Base-by-base conservation (phyloP, 1,284 basidiomycete genomes). In the Naganishia albida region DNA sequence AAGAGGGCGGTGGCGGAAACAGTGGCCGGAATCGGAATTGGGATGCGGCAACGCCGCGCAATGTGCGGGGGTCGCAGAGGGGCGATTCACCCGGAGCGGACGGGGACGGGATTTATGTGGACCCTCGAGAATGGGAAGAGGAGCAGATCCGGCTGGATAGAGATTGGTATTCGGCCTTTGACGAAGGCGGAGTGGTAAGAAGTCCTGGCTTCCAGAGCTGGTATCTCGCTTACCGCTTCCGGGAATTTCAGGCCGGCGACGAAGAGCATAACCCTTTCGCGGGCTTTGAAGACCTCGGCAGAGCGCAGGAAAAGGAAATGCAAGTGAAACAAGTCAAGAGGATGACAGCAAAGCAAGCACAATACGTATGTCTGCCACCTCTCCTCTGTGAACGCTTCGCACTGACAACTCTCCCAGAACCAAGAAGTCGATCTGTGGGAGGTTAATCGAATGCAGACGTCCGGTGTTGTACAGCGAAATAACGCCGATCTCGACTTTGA, bases 371-470 rank as follows among this genome's bases (percentile, higher is more conserved):
- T 83, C 13, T 10, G 3, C 7, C 10, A 39, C 23, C n/a, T 28
- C 20, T 49, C 46, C 46, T 20, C 46, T 7, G 7, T 7, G 2
- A 8, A n/a, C 13, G 23, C n/a, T 34, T 1, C 40, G n/a, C 25
- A 40, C 16, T 34, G 28, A 23, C 12, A 40, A 51, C 10, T 42
- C 43, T 30, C 52, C 2, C 73, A 93, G 90, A 97, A 97, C 72
- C 91, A 91, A 25, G 96, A 99, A 76, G 95, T 94, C 71, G 95
- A 99, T 71, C 82, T 95, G 1, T 99, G 96, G 96, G 96, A 99
- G 81, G 90, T 90, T 7, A 98, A 99, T 73, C 90, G 94, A 73
- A 92, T 99, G 88, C 83, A 93, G 13, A 93, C 91, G 0, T 97
- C 94, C 15, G 96, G 96, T 73, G 88, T 98, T 16, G 90, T 91